Conservation (phyloP, 2,329 filamentous ascomycete genomes). For the Epichloe festucae region DNA sequence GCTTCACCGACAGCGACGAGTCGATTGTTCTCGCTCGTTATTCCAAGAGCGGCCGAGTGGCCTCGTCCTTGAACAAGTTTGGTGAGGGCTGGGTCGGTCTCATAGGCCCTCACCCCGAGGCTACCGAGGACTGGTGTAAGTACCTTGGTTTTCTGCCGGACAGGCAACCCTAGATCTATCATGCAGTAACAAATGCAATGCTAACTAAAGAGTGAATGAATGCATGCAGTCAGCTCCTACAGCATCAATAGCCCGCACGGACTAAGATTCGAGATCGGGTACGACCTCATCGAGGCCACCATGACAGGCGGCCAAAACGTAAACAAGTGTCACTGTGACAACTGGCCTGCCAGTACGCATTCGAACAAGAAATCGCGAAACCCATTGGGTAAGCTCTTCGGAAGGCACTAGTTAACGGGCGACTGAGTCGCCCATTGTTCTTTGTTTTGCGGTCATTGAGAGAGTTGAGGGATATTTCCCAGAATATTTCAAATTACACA, state of each 20-base stretch:
- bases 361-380: not conserved
- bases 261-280: slow-evolving; percentile 11
- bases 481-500: no score
- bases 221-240: slow-evolving; percentile 2
- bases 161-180: not conserved
- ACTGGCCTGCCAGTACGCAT: slow-evolving; percentile 1
- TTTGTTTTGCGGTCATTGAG: no score
- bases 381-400: not conserved
- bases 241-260: slow-evolving; percentile 12
- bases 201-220: not conserved
- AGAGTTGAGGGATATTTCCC: not conserved
- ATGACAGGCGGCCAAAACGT: slow-evolving; percentile 7
- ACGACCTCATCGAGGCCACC: slow-evolving; percentile 13
- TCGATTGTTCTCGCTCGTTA: slow-evolving; percentile 11
- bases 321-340: not conserved
- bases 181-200: not conserved
- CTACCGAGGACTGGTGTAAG: slow-evolving; percentile 15
- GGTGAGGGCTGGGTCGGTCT: slow-evolving; percentile 15
- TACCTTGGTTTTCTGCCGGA: not conserved
- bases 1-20: slow-evolving; percentile 6
- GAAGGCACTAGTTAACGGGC: not conserved
- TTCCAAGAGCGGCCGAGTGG: slow-evolving; percentile 12
- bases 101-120: slow-evolving; percentile 15
- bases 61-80: slow-evolving; percentile 12
- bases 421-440: no score